phyloP scores from a whole-genome alignment of 805 yeast species.

The Yarrowia yakushimensis region DNA sequence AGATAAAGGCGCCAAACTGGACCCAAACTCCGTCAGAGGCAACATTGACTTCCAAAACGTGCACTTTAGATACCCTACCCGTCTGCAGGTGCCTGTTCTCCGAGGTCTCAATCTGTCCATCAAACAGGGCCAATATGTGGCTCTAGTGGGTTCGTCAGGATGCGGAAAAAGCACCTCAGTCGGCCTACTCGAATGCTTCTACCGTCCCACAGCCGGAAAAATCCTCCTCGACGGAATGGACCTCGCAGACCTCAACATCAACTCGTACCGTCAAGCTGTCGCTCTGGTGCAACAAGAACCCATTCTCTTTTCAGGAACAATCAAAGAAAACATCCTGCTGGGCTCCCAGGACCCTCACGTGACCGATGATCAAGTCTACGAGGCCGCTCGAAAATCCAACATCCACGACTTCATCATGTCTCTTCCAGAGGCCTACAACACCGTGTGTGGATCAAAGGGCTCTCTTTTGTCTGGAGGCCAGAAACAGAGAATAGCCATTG shows the following conservation, averaged over 20 bases:
- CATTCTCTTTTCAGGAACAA: conserved; percentile 52
- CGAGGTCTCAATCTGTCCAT: conserved; percentile 50
- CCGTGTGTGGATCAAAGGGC: conserved; percentile 54
- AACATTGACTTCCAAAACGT: conserved; percentile 54
- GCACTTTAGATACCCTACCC: conserved; percentile 60
- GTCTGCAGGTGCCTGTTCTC: conserved; percentile 51
- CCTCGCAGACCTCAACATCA: conserved; percentile 47
- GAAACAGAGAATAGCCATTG: conserved; percentile 72
- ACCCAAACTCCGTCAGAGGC: conserved; percentile 44
- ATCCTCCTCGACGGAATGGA: conserved; percentile 52
- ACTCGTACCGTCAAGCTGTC: conserved; percentile 49
- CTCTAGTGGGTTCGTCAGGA: conserved; percentile 65
- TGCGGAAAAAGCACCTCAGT: conserved; percentile 62
- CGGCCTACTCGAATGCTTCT: conserved; percentile 48
- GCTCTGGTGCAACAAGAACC: conserved; percentile 66
- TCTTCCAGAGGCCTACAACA: conserved; percentile 59
- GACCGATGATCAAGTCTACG: conserved; percentile 44
- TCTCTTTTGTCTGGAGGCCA: conserved; percentile 69
- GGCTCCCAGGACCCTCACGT: conserved; percentile 42
- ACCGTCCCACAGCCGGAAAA: conserved; percentile 48
- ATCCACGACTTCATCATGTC: conserved; percentile 54
- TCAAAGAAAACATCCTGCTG: conserved; percentile 53
- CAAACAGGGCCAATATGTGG: conserved; percentile 51
- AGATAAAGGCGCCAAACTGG: conserved; percentile 34
- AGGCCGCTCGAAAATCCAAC: conserved; percentile 51